These are phyloP conservation scores for Didymellaceae sp. DNA, from an alignment of 2,329 filamentous ascomycete genomes.

Conservation along the genomic window DNA sequence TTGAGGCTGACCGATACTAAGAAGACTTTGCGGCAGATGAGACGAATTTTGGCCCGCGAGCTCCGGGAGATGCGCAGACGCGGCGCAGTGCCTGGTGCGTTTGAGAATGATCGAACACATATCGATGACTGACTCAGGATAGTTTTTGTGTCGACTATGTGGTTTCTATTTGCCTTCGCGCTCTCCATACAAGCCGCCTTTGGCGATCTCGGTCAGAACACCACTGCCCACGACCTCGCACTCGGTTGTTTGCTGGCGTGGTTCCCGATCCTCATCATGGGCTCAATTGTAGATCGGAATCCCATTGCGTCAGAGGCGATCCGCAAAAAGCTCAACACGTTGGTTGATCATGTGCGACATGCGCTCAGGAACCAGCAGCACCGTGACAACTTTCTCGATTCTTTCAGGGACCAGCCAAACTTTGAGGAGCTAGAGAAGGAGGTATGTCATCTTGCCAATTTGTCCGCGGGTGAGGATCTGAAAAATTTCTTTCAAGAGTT, in stretches of 20 bases:
- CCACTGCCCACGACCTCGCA: constrained; percentile 54
- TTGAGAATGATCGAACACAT: background rate
- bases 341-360: constrained; percentile 48
- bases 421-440: constrained; percentile 27
- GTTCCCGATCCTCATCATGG: constrained; percentile 55
- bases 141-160: constrained; percentile 52
- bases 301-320: constrained; percentile 52
- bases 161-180: constrained; percentile 51
- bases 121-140: background rate
- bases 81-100: constrained; percentile 46
- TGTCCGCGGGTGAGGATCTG: constrained; percentile 28
- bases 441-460: constrained; percentile 31
- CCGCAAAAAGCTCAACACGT: constrained; percentile 47
- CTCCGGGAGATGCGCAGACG: constrained; percentile 51
- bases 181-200: constrained; percentile 49
- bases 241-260: constrained; percentile 54
- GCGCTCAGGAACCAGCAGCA: constrained; percentile 40
- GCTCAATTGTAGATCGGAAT: constrained; percentile 56
- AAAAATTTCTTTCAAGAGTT: constrained; percentile 51
- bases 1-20: constrained; percentile 37
- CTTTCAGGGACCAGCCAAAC: constrained; percentile 35
- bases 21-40: constrained; percentile 41
- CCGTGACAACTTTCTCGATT: constrained; percentile 36
- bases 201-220: constrained; percentile 46
- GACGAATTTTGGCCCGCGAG: constrained; percentile 48